Percentiles rank a stretch among this genome's conserved stretches.
Conservation (phyloP, 108 stramenopile species). For the Skeletonema potamos region DNA sequence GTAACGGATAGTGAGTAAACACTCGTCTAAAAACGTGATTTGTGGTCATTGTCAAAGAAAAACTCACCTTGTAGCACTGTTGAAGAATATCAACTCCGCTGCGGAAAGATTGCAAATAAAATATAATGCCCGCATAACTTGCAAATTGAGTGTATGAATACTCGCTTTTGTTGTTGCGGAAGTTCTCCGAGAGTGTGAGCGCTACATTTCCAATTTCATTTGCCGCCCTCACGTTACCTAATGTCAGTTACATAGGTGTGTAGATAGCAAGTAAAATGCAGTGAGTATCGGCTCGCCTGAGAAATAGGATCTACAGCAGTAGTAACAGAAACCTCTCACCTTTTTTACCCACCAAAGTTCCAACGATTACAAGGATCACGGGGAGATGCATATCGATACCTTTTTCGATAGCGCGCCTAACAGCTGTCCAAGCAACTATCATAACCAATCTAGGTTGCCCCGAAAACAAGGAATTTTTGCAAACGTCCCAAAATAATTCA, state of each 20-base stretch:
- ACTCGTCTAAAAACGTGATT: too few species aligned
- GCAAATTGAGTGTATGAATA: constrained; percentile 7
- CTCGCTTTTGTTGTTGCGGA: constrained; percentile 14
- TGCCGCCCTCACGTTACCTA: constrained; percentile 10
- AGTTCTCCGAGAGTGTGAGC: constrained; percentile 10
- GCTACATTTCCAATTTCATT: constrained; percentile 11
- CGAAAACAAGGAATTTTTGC: constrained; percentile 2
- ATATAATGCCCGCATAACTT: constrained; percentile 2
- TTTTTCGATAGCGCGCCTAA: constrained; percentile 9
- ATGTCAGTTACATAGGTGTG: too few species aligned
- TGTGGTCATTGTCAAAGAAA: too few species aligned
- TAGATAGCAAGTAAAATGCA: too few species aligned
- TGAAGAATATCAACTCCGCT: constrained; percentile 11
- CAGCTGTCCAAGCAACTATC: constrained; percentile 15
- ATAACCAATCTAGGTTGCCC: constrained; percentile 5
- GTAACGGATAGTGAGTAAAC: too few species aligned
- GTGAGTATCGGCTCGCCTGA: too few species aligned
- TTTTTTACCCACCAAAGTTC: constrained; percentile 6
- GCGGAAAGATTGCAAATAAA: constrained; percentile 19
- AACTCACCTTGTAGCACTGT: constrained; percentile 12
- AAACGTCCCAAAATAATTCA: constrained; percentile 14
- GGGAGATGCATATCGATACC: constrained; percentile 26
- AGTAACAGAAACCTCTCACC: neutral
- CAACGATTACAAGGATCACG: constrained; percentile 7
- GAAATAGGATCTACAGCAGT: too few species aligned